These are phyloP conservation scores for Sequoia sempervirens DNA, from an alignment of 75 land plant genomes.

Conservation along the genomic window DNA sequence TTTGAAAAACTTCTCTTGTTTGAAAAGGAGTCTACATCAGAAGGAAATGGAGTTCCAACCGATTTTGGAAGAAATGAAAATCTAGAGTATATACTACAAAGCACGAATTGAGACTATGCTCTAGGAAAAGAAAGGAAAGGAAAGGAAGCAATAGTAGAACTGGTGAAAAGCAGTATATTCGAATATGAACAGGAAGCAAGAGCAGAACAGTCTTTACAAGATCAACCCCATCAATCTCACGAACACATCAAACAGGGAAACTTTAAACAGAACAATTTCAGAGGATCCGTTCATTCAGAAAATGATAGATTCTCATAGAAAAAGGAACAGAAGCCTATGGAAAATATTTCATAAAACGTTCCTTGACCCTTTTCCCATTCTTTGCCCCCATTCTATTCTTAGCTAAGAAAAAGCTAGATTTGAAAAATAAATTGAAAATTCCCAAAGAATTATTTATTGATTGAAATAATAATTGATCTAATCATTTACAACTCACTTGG, in stretches of 20 bases:
- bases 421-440: neutral
- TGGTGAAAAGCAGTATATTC: neutral
- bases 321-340: neutral
- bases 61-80: neutral
- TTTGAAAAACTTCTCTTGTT: neutral
- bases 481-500: neutral
- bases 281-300: neutral
- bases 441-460: neutral
- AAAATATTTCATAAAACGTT: neutral
- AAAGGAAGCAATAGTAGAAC: neutral
- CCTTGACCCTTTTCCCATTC: neutral
- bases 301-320: neutral
- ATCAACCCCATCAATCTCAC: neutral
- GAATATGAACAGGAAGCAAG: no score
- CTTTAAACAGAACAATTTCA: neutral
- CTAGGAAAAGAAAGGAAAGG: neutral
- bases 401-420: neutral
- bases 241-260: neutral
- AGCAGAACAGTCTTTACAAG: neutral
- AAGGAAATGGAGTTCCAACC: neutral
- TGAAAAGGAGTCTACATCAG: neutral
- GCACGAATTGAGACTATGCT: neutral
- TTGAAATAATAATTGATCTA: neutral
- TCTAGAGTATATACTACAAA: neutral
- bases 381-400: neutral